Conservation (phyloP, 2,329 filamentous ascomycete genomes). For the Fonsecaea pedrosoi region DNA sequence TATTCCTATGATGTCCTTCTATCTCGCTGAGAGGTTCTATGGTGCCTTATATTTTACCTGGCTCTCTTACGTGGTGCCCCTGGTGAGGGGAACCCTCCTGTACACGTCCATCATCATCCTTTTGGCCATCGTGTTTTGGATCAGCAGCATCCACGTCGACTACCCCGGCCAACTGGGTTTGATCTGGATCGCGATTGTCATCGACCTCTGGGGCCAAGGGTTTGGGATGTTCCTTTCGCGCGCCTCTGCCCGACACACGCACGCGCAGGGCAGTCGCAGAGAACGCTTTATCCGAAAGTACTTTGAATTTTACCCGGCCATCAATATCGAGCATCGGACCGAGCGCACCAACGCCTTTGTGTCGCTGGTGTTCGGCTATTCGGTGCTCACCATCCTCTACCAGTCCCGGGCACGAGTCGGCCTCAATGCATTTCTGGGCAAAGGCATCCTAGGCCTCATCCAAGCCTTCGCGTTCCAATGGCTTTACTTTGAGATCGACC, state of each 20-base stretch:
- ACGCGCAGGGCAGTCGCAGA: background rate
- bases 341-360: slow-evolving; percentile 21
- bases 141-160: slow-evolving; percentile 14
- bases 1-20: slow-evolving; percentile 18
- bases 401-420: slow-evolving; percentile 13
- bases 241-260: background rate
- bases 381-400: slow-evolving; percentile 16
- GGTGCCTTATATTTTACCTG: slow-evolving; percentile 15
- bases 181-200: slow-evolving; percentile 18
- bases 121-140: slow-evolving; percentile 12
- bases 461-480: slow-evolving; percentile 21
- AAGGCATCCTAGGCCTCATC: slow-evolving; percentile 16
- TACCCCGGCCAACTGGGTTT: slow-evolving; percentile 15
- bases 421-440: slow-evolving; percentile 17
- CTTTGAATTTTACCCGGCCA: slow-evolving; percentile 20
- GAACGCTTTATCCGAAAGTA: slow-evolving; percentile 16
- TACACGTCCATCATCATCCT: slow-evolving; percentile 20
- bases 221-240: slow-evolving; percentile 22
- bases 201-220: slow-evolving; percentile 20
- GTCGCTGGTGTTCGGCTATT: slow-evolving; percentile 17
- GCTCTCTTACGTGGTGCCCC: slow-evolving; percentile 18
- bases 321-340: slow-evolving; percentile 23
- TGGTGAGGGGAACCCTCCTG: slow-evolving; percentile 16
- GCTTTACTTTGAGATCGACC: slow-evolving; percentile 20
- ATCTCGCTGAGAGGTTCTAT: slow-evolving; percentile 16